Percentiles rank a stretch among this genome's conserved stretches.
Evolutionary conservation across 495 filamentous ascomycete genomes (phyloP).

Genomic region (Neurospora sp.): DNA sequence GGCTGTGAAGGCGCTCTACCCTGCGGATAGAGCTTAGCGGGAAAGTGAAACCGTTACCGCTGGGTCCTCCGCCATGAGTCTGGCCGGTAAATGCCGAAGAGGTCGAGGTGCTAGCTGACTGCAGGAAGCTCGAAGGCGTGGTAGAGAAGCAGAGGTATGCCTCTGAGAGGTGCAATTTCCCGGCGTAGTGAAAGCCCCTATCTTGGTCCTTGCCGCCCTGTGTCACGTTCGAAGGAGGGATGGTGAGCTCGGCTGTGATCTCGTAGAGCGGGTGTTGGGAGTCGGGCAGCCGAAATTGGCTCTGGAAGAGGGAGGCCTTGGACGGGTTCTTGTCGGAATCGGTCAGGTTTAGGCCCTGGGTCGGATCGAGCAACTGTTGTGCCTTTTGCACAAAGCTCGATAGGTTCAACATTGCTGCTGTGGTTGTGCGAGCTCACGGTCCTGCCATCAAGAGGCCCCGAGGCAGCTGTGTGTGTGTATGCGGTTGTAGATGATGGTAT

Average conservation of each 20-base stretch:
- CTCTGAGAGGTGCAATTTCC: conserved; percentile 87
- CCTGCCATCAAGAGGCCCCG: conserved; percentile 7
- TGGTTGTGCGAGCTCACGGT: conserved; percentile 1
- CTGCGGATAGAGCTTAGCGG: conserved; percentile 83
- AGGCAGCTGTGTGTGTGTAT: not conserved
- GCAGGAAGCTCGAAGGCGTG: conserved; percentile 77
- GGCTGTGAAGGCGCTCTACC: conserved; percentile 85
- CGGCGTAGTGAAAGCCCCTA: conserved; percentile 77
- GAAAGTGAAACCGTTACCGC: conserved; percentile 93
- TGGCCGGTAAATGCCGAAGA: conserved; percentile 77
- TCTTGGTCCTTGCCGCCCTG: conserved; percentile 54
- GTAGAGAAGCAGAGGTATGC: conserved; percentile 93
- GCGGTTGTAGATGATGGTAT: not conserved
- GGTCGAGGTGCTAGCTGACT: conserved; percentile 59
- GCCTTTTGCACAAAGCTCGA: conserved; percentile 89
- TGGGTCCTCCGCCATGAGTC: conserved; percentile 83
- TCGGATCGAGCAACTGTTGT: conserved; percentile 77
- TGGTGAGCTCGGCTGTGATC: conserved; percentile 88
- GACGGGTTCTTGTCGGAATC: conserved; percentile 68
- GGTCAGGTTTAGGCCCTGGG: conserved; percentile 55
- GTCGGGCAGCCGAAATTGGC: conserved; percentile 90
- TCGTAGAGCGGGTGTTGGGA: conserved; percentile 87
- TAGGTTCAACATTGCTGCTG: conserved; percentile 47
- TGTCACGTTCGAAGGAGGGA: conserved; percentile 53
- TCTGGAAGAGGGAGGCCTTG: conserved; percentile 86